A percentile compares a stretch with the other conserved stretches of the same genome.
Conservation (phyloP, 2,329 filamentous ascomycete genomes). For the Akanthomyces muscarius region DNA sequence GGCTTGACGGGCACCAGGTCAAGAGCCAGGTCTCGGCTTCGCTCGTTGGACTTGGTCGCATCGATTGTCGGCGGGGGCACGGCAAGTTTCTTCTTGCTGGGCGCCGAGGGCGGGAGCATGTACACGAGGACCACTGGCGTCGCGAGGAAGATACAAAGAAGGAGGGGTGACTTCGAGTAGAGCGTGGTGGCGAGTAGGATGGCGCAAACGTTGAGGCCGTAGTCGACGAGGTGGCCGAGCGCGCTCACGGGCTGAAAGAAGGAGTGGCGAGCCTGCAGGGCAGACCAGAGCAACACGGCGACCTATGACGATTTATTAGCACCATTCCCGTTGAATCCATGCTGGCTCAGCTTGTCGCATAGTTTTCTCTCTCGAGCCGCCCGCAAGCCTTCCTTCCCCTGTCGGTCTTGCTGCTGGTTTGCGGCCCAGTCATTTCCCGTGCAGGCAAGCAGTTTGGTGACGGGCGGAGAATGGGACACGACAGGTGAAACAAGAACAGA, state of each 20-base stretch:
- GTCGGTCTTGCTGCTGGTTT: background rate
- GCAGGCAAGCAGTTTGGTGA: background rate
- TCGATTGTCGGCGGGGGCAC: constrained; percentile 41
- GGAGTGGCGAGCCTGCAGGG: constrained; percentile 75
- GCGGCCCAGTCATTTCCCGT: background rate
- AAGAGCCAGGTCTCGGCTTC: constrained; percentile 19
- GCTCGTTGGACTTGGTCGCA: constrained; percentile 27
- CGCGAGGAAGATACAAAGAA: constrained; percentile 71
- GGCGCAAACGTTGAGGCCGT: constrained; percentile 77
- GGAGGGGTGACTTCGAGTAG: constrained; percentile 69
- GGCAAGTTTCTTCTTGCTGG: constrained; percentile 43
- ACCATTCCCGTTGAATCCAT: background rate
- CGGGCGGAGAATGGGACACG: background rate
- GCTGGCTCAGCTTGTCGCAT: background rate
- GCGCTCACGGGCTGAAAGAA: constrained; percentile 76
- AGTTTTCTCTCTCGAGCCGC: background rate
- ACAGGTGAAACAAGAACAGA: background rate
- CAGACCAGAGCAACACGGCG: constrained; percentile 81
- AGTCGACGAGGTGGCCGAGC: constrained; percentile 70
- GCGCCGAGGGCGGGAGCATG: constrained; percentile 38
- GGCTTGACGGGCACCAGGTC: constrained; percentile 72
- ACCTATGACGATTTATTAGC: constrained; percentile 48
- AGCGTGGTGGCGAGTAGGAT: constrained; percentile 82
- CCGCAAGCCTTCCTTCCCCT: background rate
- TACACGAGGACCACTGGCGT: constrained; percentile 65